Conservation (phyloP, 2,329 filamentous ascomycete species). For the Ophiosphaerella narmari region DNA sequence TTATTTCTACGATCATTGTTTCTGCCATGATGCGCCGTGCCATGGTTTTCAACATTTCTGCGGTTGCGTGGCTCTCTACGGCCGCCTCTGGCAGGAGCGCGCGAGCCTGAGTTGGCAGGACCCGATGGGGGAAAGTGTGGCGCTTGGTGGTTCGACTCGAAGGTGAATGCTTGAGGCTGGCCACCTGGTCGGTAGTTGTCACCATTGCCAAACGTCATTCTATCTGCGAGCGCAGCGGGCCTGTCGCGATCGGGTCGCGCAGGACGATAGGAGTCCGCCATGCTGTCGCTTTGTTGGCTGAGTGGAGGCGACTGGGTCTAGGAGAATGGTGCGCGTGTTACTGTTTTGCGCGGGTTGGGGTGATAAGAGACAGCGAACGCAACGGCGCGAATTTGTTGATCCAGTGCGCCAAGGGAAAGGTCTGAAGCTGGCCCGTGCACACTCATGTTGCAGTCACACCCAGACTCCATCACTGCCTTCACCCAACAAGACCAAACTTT, state of each 20-base stretch:
- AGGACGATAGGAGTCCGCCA: conserved; percentile 37
- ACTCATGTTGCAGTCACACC: background rate
- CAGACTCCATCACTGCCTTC: too few relatives aligned
- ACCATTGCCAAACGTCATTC: conserved; percentile 38
- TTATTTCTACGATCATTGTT: conserved; percentile 21
- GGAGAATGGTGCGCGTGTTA: conserved; percentile 5
- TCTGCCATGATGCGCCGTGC: conserved; percentile 19
- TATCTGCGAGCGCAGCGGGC: conserved; percentile 19
- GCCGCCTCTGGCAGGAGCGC: conserved; percentile 19
- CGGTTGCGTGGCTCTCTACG: conserved; percentile 17
- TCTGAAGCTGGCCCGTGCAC: conserved; percentile 10
- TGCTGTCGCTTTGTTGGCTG: conserved; percentile 11
- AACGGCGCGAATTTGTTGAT: conserved; percentile 19
- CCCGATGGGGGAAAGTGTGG: conserved; percentile 37
- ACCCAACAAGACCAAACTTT: too few relatives aligned
- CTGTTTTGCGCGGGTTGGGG: conserved; percentile 2
- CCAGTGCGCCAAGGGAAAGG: conserved; percentile 14
- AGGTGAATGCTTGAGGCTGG: conserved; percentile 36
- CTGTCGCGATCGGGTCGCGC: conserved; percentile 14
- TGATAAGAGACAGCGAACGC: conserved; percentile 6
- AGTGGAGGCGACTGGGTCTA: conserved; percentile 3
- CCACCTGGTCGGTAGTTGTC: conserved; percentile 35
- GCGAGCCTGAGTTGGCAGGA: conserved; percentile 22
- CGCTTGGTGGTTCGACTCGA: conserved; percentile 32
- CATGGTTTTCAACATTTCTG: conserved; percentile 12